Evolutionary conservation across 2,329 filamentous ascomycete genomes (phyloP).

Genomic region (Exophiala oligosperma): DNA sequence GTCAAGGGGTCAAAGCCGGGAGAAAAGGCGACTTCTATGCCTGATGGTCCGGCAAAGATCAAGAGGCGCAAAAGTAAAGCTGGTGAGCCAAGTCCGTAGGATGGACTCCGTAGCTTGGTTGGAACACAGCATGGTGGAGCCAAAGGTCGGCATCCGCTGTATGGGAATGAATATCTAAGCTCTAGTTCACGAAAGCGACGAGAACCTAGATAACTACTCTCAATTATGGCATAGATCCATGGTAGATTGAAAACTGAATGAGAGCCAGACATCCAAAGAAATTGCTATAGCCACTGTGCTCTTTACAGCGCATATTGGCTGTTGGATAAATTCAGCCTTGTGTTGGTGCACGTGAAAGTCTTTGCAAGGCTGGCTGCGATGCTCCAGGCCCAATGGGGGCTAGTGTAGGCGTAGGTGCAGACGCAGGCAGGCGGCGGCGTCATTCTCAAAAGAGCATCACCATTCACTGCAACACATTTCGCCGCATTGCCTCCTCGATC

Average conservation of each 20-base stretch:
- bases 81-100: conserved; percentile 12
- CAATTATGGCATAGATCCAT: too few species aligned
- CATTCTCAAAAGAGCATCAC: conserved; percentile 6
- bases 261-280: too few species aligned
- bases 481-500: conserved; percentile 1
- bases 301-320: not conserved
- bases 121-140: not conserved
- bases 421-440: conserved; percentile 6
- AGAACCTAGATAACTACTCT: too few species aligned
- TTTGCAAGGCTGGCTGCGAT: not conserved
- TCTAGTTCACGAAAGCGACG: too few species aligned
- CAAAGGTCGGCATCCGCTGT: too few species aligned
- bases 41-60: conserved; percentile 12
- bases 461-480: not conserved
- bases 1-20: conserved; percentile 1
- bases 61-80: conserved; percentile 24
- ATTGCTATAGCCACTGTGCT: not conserved
- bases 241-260: too few species aligned
- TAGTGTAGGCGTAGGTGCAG: not conserved
- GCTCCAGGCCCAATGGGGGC: not conserved
- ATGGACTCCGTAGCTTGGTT: not conserved
- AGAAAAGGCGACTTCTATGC: conserved; percentile 4
- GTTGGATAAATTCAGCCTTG: not conserved
- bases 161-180: too few species aligned
- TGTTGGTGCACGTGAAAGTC: not conserved